Evolutionary conservation across 2,329 filamentous ascomycete species (phyloP).

Genomic region (Talaromyces sp.): DNA sequence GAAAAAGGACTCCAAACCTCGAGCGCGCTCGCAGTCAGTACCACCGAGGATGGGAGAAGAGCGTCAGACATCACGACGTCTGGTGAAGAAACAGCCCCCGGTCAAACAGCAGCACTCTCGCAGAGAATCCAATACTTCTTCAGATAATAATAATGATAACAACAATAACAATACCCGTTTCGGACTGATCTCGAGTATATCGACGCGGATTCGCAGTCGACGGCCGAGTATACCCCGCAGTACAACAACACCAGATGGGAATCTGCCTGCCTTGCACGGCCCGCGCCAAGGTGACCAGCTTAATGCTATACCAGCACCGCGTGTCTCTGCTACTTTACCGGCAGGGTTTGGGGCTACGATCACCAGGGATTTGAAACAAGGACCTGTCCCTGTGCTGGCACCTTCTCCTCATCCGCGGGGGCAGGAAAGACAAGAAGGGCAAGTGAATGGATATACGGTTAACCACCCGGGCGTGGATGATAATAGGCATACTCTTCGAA

Average conservation of each 20-base stretch:
- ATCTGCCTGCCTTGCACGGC: not conserved
- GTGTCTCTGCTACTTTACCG: constrained; percentile 22
- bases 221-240: constrained; percentile 4
- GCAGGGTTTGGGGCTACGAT: constrained; percentile 27
- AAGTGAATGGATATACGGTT: not conserved
- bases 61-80: constrained; percentile 24
- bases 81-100: constrained; percentile 31
- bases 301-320: constrained; percentile 11
- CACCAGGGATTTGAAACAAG: constrained; percentile 24
- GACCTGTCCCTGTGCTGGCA: constrained; percentile 16
- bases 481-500: constrained; percentile 4
- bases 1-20: constrained; percentile 15
- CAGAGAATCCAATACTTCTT: constrained; percentile 26
- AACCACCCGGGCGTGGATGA: not conserved
- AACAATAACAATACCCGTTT: not conserved
- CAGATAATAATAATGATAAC: constrained; percentile 12
- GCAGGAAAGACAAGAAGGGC: not conserved
- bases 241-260: not conserved
- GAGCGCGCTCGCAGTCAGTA: constrained; percentile 11
- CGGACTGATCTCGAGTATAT: constrained; percentile 18
- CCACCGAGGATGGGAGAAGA: not conserved
- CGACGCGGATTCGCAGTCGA: constrained; percentile 7
- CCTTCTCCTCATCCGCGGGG: not conserved
- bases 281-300: not conserved
- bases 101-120: constrained; percentile 19